Evolutionary conservation across 1,139 yeast species (phyloP).

Genomic region (Candida mesenterica): DNA sequence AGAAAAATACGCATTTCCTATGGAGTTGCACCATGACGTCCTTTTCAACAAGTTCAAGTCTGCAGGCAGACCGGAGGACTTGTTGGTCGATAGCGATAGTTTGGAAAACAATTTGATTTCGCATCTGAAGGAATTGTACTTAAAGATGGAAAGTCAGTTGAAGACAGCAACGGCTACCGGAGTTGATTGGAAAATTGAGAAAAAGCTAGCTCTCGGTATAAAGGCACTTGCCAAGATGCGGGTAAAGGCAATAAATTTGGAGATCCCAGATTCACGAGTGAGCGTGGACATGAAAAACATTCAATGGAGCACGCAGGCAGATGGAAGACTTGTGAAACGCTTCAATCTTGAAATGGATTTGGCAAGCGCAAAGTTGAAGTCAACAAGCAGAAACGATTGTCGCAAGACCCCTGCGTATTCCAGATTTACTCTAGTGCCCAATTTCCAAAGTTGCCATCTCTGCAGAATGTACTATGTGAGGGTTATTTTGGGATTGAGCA

Average conservation of each 20-base stretch:
- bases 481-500: slow-evolving; percentile 17
- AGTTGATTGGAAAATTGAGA: slow-evolving; percentile 22
- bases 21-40: slow-evolving; percentile 23
- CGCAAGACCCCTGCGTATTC: too few species aligned
- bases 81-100: slow-evolving; percentile 24
- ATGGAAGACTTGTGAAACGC: not conserved
- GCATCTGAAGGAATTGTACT: slow-evolving; percentile 18
- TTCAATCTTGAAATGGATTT: slow-evolving; percentile 11
- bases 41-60: slow-evolving; percentile 14
- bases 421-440: slow-evolving; percentile 24
- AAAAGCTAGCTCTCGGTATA: slow-evolving; percentile 31
- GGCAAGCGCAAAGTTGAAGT: slow-evolving; percentile 6
- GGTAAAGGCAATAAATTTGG: slow-evolving; percentile 26
- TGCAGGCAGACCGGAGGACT: slow-evolving; percentile 4
- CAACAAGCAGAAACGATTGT: not conserved
- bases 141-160: not conserved
- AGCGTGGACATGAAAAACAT: not conserved
- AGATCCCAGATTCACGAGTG: not conserved
- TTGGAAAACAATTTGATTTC: slow-evolving; percentile 22
- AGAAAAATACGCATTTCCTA: slow-evolving; percentile 18
- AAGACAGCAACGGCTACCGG: slow-evolving; percentile 1
- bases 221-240: slow-evolving; percentile 27
- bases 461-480: slow-evolving; percentile 22
- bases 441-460: slow-evolving; percentile 24
- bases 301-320: not conserved